Evolutionary conservation across 805 yeast genomes (phyloP).

Genomic region (Schizosaccharomyces japonicus): DNA sequence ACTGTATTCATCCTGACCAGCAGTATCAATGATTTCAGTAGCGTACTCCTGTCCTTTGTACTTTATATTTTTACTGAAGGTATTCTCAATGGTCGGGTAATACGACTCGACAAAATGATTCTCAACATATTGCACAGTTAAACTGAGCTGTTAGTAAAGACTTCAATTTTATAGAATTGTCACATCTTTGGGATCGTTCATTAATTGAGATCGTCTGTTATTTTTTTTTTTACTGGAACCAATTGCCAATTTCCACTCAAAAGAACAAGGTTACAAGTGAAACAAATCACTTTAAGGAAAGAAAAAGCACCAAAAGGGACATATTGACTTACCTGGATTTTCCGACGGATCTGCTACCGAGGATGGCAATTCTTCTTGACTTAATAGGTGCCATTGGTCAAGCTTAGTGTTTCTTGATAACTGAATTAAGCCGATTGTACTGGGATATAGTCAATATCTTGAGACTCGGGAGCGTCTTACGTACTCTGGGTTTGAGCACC

Average conservation of each 20-base stretch:
- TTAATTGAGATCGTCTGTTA: background rate
- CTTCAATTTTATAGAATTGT: background rate
- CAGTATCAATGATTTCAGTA: conserved; percentile 72
- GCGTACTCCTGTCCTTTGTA: conserved; percentile 54
- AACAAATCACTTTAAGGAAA: background rate
- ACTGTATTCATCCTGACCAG: conserved; percentile 67
- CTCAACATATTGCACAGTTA: conserved; percentile 67
- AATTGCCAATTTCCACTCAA: background rate
- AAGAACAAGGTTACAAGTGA: background rate
- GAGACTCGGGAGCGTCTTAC: too few species aligned
- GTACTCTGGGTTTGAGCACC: too few species aligned
- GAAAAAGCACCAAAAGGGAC: background rate
- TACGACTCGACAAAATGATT: conserved; percentile 71
- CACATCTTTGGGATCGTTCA: too few species aligned
- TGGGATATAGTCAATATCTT: too few species aligned
- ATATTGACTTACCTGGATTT: conserved; percentile 12
- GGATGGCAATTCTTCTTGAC: conserved; percentile 59
- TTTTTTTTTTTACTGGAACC: background rate
- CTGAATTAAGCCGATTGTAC: too few species aligned
- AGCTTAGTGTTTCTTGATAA: conserved; percentile 2
- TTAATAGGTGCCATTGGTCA: conserved; percentile 15
- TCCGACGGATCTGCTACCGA: conserved; percentile 74
- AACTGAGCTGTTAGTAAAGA: conserved; percentile 43
- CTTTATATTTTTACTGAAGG: conserved; percentile 43
- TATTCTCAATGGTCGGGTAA: conserved; percentile 79